Percentiles rank a stretch among this genome's conserved stretches.
Evolutionary conservation across 345 rosid genomes (phyloP).

Genomic region (Populus euphratica): DNA sequence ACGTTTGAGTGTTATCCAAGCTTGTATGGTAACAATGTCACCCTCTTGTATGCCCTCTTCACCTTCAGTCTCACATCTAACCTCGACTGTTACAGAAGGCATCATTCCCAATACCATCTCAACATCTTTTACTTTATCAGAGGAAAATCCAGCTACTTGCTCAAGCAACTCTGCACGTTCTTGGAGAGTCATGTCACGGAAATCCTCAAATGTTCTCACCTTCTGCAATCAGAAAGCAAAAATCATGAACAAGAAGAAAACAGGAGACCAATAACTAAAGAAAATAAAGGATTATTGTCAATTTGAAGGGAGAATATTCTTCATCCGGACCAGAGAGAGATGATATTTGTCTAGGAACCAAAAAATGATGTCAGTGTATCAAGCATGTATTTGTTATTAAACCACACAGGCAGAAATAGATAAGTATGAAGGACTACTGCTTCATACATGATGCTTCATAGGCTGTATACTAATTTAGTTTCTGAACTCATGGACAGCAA

Average conservation of each 20-base stretch:
- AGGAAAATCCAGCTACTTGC: conserved; percentile 76
- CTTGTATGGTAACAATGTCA: conserved; percentile 75
- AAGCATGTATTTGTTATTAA: neutral
- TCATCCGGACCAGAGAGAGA: neutral
- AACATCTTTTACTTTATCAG: conserved; percentile 60
- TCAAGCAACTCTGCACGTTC: conserved; percentile 77
- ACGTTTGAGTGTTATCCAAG: conserved; percentile 81
- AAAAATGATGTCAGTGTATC: neutral
- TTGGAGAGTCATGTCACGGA: conserved; percentile 57
- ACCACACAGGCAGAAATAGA: neutral
- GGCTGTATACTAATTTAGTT: neutral
- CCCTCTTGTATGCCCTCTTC: conserved; percentile 99
- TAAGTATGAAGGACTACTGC: neutral
- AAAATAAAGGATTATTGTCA: neutral
- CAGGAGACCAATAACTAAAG: neutral
- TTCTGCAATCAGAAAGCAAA: conserved; percentile 51
- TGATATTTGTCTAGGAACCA: neutral
- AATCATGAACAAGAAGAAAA: conserved; percentile 4
- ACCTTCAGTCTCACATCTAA: conserved; percentile 93
- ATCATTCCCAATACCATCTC: conserved; percentile 87
- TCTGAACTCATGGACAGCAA: neutral
- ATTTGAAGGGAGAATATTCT: neutral
- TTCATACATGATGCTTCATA: neutral
- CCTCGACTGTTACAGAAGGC: conserved; percentile 78
- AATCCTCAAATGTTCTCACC: conserved; percentile 82